Percentiles rank a stretch among this genome's conserved stretches.
phyloP scores from a whole-genome alignment of 2,329 filamentous ascomycete species.

The Exophiala sideris region DNA sequence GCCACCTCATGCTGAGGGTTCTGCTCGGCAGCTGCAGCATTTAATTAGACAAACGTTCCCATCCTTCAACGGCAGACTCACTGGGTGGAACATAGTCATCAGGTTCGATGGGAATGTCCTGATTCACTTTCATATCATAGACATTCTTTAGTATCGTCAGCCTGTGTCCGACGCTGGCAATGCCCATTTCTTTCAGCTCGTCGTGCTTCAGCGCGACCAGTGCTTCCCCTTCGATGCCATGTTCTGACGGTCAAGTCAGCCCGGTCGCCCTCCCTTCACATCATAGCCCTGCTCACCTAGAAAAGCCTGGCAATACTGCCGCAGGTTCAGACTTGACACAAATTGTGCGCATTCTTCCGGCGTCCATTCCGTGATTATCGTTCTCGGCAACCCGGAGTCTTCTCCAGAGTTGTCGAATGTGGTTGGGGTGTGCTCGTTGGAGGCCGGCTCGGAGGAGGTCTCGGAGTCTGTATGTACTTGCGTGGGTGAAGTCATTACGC shows the following conservation, averaged over 20 bases:
- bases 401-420: conserved; percentile 54
- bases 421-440: conserved; percentile 61
- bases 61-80: conserved; percentile 50
- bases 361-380: conserved; percentile 60
- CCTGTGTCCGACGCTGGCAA: conserved; percentile 87
- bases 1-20: conserved; percentile 81
- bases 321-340: conserved; percentile 71
- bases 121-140: conserved; percentile 92
- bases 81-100: conserved; percentile 92
- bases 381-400: conserved; percentile 52
- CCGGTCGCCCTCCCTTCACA: conserved; percentile 23
- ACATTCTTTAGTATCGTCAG: conserved; percentile 93
- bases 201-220: conserved; percentile 85
- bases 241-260: conserved; percentile 58
- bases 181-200: conserved; percentile 92
- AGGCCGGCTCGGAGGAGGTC: conserved; percentile 56
- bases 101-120: conserved; percentile 84
- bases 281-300: conserved; percentile 60
- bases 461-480: conserved; percentile 56
- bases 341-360: conserved; percentile 89
- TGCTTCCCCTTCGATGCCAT: conserved; percentile 90
- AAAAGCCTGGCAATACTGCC: conserved; percentile 79
- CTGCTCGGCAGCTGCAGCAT: conserved; percentile 72
- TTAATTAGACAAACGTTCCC: conserved; percentile 8
- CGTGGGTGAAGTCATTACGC: conserved; percentile 54